A percentile compares a stretch with the other conserved stretches of the same genome.
Conservation (phyloP, 495 filamentous ascomycete species). For the Neurospora intermedia region DNA sequence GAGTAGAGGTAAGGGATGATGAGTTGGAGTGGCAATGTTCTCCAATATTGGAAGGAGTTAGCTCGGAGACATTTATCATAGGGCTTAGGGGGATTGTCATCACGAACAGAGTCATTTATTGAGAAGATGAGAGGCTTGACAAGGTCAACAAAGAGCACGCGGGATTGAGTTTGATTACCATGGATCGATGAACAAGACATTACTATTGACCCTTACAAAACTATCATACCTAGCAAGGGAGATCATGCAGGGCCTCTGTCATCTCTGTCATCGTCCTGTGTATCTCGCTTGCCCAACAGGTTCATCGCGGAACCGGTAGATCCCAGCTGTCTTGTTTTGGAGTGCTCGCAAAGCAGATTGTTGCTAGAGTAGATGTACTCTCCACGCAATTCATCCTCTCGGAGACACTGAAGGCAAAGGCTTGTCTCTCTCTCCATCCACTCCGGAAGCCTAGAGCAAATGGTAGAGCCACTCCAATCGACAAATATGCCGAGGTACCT, state of each 20-base stretch:
- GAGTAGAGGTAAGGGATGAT: no score
- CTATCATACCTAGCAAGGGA: no score
- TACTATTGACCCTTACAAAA: no score
- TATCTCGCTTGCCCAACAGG: background rate
- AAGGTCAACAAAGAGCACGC: background rate
- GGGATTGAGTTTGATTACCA: background rate
- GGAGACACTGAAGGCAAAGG: background rate
- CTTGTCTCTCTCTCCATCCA: background rate
- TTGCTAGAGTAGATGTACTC: no score
- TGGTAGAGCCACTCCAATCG: background rate
- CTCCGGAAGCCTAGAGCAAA: background rate
- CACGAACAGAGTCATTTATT: background rate
- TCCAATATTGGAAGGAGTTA: background rate
- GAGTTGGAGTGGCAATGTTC: no score
- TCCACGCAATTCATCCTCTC: background rate
- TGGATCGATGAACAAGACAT: background rate
- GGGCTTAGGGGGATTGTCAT: background rate
- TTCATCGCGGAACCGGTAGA: background rate
- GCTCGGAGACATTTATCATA: background rate
- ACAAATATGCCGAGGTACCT: rapidly evolving
- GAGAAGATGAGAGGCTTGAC: background rate
- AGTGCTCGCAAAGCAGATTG: no score
- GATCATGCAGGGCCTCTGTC: no score
- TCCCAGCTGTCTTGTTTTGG: no score
- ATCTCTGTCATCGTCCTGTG: no score